A percentile compares a stretch with the other conserved stretches of the same genome.
These are phyloP conservation scores for Pythium aphanidermatum DNA, from an alignment of 352 stramenopile species.

Conservation along the genomic window DNA sequence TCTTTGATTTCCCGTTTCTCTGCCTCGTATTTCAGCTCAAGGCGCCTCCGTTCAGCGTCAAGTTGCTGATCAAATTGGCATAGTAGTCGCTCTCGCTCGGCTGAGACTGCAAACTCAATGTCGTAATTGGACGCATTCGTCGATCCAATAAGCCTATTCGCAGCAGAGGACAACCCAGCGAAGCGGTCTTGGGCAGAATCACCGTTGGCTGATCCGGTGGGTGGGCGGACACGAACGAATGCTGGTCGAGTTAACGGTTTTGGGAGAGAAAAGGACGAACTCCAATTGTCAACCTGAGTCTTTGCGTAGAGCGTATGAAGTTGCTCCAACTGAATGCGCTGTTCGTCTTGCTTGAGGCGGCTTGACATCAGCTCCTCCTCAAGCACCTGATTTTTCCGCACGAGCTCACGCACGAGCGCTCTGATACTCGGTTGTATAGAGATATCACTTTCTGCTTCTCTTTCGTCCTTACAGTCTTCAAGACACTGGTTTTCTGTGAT, in stretches of 20 bases:
- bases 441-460: too few species aligned
- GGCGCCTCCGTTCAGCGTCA: constrained; percentile 18
- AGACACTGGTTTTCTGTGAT: too few species aligned
- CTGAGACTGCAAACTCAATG: constrained; percentile 40
- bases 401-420: constrained; percentile 34
- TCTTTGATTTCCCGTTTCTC: constrained; percentile 19
- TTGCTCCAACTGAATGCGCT: constrained; percentile 57
- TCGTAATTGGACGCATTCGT: constrained; percentile 26
- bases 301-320: constrained; percentile 49
- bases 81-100: constrained; percentile 34
- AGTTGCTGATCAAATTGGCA: constrained; percentile 36
- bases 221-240: too few species aligned
- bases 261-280: constrained; percentile 29
- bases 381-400: constrained; percentile 32
- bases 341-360: constrained; percentile 47
- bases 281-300: constrained; percentile 21
- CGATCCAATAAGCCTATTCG: constrained; percentile 18
- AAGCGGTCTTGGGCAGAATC: not conserved
- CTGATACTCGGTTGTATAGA: constrained; percentile 13
- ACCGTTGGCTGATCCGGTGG: not conserved
- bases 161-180: constrained; percentile 1
- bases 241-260: constrained; percentile 14
- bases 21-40: constrained; percentile 21
- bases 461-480: not conserved
- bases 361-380: constrained; percentile 46